Evolutionary conservation across 2,329 filamentous ascomycete genomes (phyloP).

Genomic region (Pleomassaria siparia): DNA sequence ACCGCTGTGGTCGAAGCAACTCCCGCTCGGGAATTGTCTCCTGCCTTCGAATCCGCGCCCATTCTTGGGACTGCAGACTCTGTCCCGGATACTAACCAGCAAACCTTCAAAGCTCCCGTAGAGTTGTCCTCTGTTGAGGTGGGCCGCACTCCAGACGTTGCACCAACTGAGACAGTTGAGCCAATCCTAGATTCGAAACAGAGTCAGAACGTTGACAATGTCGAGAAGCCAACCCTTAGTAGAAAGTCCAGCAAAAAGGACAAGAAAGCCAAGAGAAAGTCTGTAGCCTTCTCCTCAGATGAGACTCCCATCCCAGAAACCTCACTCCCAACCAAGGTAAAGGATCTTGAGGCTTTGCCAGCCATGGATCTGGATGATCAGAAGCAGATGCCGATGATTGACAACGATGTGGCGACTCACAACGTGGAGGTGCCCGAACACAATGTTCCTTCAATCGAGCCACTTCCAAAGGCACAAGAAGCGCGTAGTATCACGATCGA

Average conservation of each 20-base stretch:
- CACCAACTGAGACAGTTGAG: not conserved
- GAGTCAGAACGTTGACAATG: constrained; percentile 3
- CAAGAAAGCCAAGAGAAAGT: constrained; percentile 31
- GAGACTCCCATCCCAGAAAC: constrained; percentile 7
- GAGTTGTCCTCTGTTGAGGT: constrained; percentile 6
- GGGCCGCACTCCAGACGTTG: constrained; percentile 5
- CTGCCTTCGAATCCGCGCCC: not conserved
- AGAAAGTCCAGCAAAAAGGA: constrained; percentile 40
- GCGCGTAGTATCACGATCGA: not conserved
- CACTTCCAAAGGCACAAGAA: not conserved
- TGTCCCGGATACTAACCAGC: not conserved
- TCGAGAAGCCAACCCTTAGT: constrained; percentile 19
- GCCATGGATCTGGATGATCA: not conserved
- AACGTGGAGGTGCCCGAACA: not conserved
- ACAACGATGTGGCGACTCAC: not conserved
- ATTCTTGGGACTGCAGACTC: not conserved
- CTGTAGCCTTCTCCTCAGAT: constrained; percentile 7
- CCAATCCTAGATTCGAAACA: not conserved
- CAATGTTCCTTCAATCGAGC: not conserved
- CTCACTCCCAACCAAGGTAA: not conserved
- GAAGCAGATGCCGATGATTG: not conserved
- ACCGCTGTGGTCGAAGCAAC: not conserved
- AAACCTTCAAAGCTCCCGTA: constrained; percentile 1
- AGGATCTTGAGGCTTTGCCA: constrained; percentile 3
- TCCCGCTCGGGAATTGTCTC: not conserved